Evolutionary conservation across 2,329 filamentous ascomycete genomes (phyloP).

Genomic region (Gyromitra esculenta): DNA sequence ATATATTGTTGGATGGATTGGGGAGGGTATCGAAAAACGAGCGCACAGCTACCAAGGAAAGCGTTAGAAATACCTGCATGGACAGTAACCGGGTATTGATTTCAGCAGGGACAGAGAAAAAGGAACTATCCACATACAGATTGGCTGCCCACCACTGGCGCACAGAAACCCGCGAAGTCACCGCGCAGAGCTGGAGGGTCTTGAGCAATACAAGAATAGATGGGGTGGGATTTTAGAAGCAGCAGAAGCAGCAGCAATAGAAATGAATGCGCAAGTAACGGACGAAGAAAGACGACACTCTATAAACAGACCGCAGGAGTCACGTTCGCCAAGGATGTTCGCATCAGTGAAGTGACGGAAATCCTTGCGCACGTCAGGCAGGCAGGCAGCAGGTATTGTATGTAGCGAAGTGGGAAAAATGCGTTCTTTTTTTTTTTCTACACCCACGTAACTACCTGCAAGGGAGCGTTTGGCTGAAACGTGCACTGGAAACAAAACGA

Average conservation of each 20-base stretch:
- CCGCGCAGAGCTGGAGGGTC: conserved; percentile 18
- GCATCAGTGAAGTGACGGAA: conserved; percentile 47
- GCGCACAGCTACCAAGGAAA: conserved; percentile 31
- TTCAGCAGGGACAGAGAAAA: conserved; percentile 24
- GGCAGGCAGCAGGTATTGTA: background rate
- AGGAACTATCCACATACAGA: conserved; percentile 40
- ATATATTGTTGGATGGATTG: background rate
- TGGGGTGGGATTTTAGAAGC: conserved; percentile 2
- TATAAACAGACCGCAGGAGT: conserved; percentile 48
- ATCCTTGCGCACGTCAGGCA: conserved; percentile 35
- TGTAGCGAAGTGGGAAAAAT: conserved; percentile 26
- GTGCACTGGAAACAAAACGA: conserved; percentile 50
- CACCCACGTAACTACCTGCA: conserved; percentile 37
- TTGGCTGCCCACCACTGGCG: conserved; percentile 36
- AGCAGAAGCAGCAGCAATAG: conserved; percentile 23
- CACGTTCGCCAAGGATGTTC: conserved; percentile 48
- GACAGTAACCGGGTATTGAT: conserved; percentile 29
- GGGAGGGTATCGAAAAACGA: conserved; percentile 6
- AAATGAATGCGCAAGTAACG: conserved; percentile 35
- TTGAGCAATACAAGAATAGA: conserved; percentile 32
- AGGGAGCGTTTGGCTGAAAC: conserved; percentile 43
- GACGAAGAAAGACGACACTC: conserved; percentile 42
- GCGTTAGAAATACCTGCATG: conserved; percentile 45
- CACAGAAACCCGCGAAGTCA: conserved; percentile 40
- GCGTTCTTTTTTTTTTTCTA: conserved; percentile 39